Base-by-base conservation (phyloP, 306 rosid species). In the Carpinus viminea region DNA sequence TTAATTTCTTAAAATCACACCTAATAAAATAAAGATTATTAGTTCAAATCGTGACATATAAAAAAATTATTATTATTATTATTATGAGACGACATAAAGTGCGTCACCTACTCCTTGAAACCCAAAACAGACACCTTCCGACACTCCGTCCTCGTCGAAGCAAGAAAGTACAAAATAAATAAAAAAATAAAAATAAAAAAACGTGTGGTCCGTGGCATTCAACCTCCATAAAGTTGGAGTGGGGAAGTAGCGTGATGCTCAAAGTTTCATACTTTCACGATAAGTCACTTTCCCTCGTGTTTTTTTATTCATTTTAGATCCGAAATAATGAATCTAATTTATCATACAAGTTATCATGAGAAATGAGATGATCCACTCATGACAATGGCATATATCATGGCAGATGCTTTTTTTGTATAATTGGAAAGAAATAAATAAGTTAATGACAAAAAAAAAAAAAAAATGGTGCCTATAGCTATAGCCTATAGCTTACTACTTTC, bases 201-300 rank as follows among this genome's bases (percentile, higher is more conserved):
- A 1, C 16, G 18, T 13, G 12, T 43, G 46, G 70, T 12, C 13
- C 53, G 78, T 75, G 80, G 52, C 21, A 12, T 73, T 12, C 57
- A 70, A 76, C 80, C 54, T 18, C 45, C 36, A 9, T 8, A 5
- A 5, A 16, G 7, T 7, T 68, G 34, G 75, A 52, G 74, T 21
- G 70, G 61, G 28, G 9, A 31, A 31, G 68, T 20, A 41, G 57
- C 28, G 7, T 9, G 12, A 47, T 66, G 79, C 59, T 75, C 48
- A 52, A 21, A 20, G 70, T 61, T 79, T 55, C 71, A 50, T 70
- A 45, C 74, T 80, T 51, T 83, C 81, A 24, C 9, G 45, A 74
- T 10, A 60, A 4, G 36, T 41, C 36, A n/a, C 45, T 77, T 34
- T 69, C 13, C 3, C 41, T 26, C 52, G n/a, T 57, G n/a, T 57